Conservation (phyloP, 179 eudicot species). For the Nepenthes alata region DNA sequence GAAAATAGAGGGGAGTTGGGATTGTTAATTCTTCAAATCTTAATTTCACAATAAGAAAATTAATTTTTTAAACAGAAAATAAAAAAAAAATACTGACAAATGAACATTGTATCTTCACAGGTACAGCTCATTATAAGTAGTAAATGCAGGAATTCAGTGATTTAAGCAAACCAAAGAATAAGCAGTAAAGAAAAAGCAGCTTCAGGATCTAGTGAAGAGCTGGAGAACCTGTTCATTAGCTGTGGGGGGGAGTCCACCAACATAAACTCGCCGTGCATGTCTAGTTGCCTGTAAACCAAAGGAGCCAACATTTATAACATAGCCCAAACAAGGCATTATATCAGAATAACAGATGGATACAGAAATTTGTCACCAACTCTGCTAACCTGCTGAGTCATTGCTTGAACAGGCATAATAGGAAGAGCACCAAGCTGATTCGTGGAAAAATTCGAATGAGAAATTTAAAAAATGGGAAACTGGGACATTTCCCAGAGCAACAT, state of each 20-base stretch:
- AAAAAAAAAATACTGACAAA: too few species aligned
- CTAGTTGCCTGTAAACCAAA: constrained; percentile 73
- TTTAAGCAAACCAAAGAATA: background rate
- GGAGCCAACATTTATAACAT: background rate
- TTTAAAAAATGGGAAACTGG: background rate
- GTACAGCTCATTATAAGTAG: too few species aligned
- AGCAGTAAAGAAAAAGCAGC: too few species aligned
- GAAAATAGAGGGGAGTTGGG: too few species aligned
- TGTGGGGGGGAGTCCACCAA: constrained; percentile 83
- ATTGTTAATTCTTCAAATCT: too few species aligned
- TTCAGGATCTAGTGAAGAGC: background rate
- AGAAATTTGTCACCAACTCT: background rate
- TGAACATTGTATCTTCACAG: too few species aligned
- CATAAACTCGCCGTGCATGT: constrained; percentile 94
- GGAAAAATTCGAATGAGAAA: background rate
- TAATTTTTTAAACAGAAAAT: too few species aligned
- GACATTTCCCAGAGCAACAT: too few species aligned
- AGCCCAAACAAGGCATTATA: background rate
- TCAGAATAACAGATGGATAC: background rate
- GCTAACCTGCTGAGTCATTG: constrained; percentile 97
- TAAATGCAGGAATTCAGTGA: too few species aligned
- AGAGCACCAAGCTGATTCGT: constrained; percentile 60
- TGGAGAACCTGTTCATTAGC: constrained; percentile 84
- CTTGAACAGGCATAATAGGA: constrained; percentile 94
- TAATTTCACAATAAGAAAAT: too few species aligned